These are phyloP conservation scores for Apophysomyces trapeziformis DNA, from an alignment of 371 early-diverging fungal species.

Conservation along the genomic window DNA sequence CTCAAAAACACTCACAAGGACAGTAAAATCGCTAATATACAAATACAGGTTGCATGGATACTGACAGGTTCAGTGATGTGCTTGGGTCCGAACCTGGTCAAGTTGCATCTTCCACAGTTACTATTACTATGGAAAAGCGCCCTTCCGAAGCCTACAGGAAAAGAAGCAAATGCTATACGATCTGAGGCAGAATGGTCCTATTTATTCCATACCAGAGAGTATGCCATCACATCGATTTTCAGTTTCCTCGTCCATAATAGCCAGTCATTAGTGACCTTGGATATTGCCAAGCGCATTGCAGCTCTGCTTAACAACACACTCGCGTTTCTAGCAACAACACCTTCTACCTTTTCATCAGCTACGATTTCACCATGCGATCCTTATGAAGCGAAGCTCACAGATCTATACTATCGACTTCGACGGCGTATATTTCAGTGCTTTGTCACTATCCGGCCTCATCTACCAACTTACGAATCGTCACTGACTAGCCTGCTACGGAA, in stretches of 20 bases:
- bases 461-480: conserved; percentile 69
- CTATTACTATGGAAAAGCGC: conserved; percentile 75
- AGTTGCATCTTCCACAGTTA: conserved; percentile 80
- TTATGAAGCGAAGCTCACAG: conserved; percentile 53
- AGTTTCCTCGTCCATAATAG: conserved; percentile 75
- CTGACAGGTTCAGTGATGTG: conserved; percentile 80
- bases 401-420: conserved; percentile 66
- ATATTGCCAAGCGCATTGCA: conserved; percentile 81
- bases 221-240: conserved; percentile 73
- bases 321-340: conserved; percentile 66
- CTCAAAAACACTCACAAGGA: conserved; percentile 70
- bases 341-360: conserved; percentile 50
- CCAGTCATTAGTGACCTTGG: conserved; percentile 69
- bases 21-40: conserved; percentile 56
- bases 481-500: conserved; percentile 62
- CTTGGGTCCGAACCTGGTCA: conserved; percentile 81
- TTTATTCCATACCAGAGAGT: conserved; percentile 69
- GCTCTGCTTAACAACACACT: conserved; percentile 80
- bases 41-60: conserved; percentile 81
- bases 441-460: conserved; percentile 62
- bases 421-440: conserved; percentile 80
- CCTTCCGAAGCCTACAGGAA: conserved; percentile 65
- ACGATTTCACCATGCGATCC: conserved; percentile 49
- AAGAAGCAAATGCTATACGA: conserved; percentile 58
- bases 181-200: conserved; percentile 73